Conservation (phyloP, 2,329 filamentous ascomycete genomes). For the Fusarium sp. region DNA sequence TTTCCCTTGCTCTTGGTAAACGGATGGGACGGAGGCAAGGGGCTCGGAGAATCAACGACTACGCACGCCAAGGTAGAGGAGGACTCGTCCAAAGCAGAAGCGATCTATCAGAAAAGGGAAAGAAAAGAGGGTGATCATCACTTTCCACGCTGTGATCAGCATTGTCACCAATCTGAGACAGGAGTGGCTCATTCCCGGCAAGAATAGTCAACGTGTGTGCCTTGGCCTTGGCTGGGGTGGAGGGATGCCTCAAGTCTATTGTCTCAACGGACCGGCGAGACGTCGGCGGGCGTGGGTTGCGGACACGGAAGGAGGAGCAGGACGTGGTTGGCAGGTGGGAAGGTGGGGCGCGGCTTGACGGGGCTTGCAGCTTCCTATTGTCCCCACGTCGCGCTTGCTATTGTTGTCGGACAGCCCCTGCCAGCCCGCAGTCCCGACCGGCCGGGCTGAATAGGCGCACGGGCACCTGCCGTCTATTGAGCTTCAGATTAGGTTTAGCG, state of each 20-base stretch:
- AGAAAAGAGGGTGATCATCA: neutral
- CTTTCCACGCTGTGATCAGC: conserved; percentile 1
- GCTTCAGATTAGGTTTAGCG: conserved; percentile 42
- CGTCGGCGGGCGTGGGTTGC: conserved; percentile 9
- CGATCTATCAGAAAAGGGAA: conserved; percentile 2
- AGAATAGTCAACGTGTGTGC: neutral
- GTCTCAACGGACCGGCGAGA: conserved; percentile 13
- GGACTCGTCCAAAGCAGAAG: conserved; percentile 8
- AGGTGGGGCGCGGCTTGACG: conserved; percentile 24
- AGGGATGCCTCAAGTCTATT: conserved; percentile 8
- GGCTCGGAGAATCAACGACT: conserved; percentile 15
- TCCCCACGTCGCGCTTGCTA: conserved; percentile 42
- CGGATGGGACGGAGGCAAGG: conserved; percentile 2
- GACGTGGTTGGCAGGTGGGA: conserved; percentile 6
- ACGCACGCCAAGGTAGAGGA: neutral
- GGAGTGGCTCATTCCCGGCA: conserved; percentile 6
- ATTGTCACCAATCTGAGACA: conserved; percentile 9
- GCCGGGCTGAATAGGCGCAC: conserved; percentile 32
- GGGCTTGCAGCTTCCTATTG: conserved; percentile 44
- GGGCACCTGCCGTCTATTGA: conserved; percentile 41
- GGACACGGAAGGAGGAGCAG: conserved; percentile 2
- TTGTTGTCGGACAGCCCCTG: conserved; percentile 44
- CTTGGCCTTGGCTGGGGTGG: neutral
- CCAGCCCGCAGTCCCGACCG: conserved; percentile 32
- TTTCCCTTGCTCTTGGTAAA: neutral